These are phyloP conservation scores for Westerdykella aurantiaca DNA, from an alignment of 2,329 filamentous ascomycete genomes.

Conservation along the genomic window DNA sequence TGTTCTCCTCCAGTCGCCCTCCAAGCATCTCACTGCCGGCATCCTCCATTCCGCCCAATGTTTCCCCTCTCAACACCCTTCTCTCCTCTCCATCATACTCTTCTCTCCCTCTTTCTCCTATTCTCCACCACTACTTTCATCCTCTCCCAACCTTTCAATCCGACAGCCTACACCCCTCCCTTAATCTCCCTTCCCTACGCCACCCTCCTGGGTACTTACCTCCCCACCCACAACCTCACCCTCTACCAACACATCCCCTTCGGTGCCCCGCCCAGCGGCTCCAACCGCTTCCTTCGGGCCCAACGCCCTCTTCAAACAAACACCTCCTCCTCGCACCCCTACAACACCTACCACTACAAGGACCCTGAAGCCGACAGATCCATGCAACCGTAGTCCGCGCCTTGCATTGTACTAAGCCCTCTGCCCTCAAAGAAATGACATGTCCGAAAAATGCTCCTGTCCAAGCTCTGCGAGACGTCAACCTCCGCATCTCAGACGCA, in stretches of 20 bases:
- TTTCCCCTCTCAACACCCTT: too few species aligned
- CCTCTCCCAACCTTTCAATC: conserved; percentile 9
- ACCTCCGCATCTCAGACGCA: too few species aligned
- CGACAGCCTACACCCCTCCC: conserved; percentile 7
- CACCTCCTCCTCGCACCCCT: conserved; percentile 51
- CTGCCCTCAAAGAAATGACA: too few species aligned
- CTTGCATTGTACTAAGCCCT: too few species aligned
- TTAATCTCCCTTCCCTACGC: conserved; percentile 31
- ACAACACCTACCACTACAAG: too few species aligned
- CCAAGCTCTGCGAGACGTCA: too few species aligned
- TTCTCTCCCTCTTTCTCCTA: conserved; percentile 1
- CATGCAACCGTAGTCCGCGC: too few species aligned
- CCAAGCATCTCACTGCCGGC: too few species aligned
- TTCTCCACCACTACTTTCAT: conserved; percentile 1
- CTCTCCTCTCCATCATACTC: conserved; percentile 9
- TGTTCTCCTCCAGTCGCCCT: too few species aligned
- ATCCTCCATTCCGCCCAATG: too few species aligned
- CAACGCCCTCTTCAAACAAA: conserved; percentile 49
- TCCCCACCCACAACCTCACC: conserved; percentile 50
- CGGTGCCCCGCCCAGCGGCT: conserved; percentile 52
- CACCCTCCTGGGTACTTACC: conserved; percentile 50
- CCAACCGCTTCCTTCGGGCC: conserved; percentile 56
- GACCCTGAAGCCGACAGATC: too few species aligned
- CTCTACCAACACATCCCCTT: conserved; percentile 59
- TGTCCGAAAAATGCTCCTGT: too few species aligned